These are phyloP conservation scores for Physaria fendleri DNA, from an alignment of 345 rosid species.

Conservation along the genomic window DNA sequence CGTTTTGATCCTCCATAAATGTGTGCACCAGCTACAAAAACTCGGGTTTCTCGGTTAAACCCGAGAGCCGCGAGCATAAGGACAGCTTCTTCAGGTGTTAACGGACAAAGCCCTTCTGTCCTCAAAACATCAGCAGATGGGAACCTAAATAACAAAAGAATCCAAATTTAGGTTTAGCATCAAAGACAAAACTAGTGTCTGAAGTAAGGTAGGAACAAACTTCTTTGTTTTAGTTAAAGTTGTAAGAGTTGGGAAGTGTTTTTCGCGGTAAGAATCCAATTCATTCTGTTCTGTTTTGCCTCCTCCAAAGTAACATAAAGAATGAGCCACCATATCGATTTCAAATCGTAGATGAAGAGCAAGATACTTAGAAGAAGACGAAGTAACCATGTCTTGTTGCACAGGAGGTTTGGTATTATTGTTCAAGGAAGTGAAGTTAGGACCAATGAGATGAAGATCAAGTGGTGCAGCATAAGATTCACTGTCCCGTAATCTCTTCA, in stretches of 20 bases:
- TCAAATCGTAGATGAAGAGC: slow-evolving; percentile 90
- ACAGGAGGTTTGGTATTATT: slow-evolving; percentile 5
- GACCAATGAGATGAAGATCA: slow-evolving; percentile 69
- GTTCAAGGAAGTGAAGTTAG: slow-evolving; percentile 37
- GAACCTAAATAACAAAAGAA: slow-evolving; percentile 36
- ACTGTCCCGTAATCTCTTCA: slow-evolving; percentile 50
- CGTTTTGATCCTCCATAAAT: slow-evolving; percentile 69
- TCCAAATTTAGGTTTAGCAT: background rate
- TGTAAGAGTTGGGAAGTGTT: slow-evolving; percentile 81
- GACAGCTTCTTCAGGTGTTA: slow-evolving; percentile 90
- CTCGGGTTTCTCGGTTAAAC: slow-evolving; percentile 60
- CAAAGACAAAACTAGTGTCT: background rate
- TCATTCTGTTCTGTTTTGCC: slow-evolving; percentile 72
- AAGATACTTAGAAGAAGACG: slow-evolving; percentile 55
- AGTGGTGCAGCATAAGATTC: slow-evolving; percentile 42
- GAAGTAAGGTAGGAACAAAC: slow-evolving; percentile 31
- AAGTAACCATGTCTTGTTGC: background rate
- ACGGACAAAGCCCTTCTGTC: slow-evolving; percentile 83
- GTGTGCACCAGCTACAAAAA: slow-evolving; percentile 86
- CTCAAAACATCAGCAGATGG: slow-evolving; percentile 70
- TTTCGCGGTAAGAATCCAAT: slow-evolving; percentile 67
- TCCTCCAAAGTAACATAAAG: slow-evolving; percentile 87
- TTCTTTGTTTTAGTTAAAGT: slow-evolving; percentile 48
- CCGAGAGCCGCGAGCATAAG: slow-evolving; percentile 97
- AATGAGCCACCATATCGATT: slow-evolving; percentile 98